Base-by-base conservation (phyloP, 192 early-diverging fungal genomes). In the Allomyces macrogynus region DNA sequence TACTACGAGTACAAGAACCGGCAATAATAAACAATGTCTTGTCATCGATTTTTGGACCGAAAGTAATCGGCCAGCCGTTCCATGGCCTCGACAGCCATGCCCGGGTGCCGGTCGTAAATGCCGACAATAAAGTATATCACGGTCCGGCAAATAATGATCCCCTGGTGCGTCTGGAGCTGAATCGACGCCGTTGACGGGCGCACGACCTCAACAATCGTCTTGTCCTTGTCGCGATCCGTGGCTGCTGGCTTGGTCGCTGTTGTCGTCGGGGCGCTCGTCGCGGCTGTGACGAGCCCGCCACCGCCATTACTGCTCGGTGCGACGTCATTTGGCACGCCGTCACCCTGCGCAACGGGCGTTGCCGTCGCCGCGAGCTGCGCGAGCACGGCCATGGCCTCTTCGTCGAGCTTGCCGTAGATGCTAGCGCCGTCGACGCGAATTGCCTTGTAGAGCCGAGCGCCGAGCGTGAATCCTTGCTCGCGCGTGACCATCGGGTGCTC, bases 51-150 rank as follows among this genome's bases (percentile, higher is more conserved):
- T 16, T 57, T 57, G 49, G 49, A 57, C 20, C 49, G 49, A n/a
- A 57, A 57, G 16, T n/a, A 57, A n/a, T 57, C 49, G 49, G 49
- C 49, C 49, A 57, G 49, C 49, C 49, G 49, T n/a, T 57, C 49
- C 49, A 57, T 57, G 49, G 49, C 49, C 20, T 57, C 49, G 2
- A 57, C 49, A 7, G 49, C 49, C 49, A 57, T 57, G 20, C 49
- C 49, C 49, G 49, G 49, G 20, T 57, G 49, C 8, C 49, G 49
- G 20, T 57, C 49, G 49, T 57, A 57, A n/a, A 57, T 57, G 16
- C 49, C 49, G 20, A 57, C 20, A n/a, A 57, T 14, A 20, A 20
- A 57, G 20, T 20, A 57, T 16, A 57, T 57, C 12, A 14, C 49
- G 2, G 49, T 57, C 1, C 49, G 20, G 49, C 49, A 57, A 5